Evolutionary conservation across 2,329 filamentous ascomycete genomes (phyloP), one percentile per base, ranked within the genome.

Genomic region (Pseudocercospora fuligena): DNA sequence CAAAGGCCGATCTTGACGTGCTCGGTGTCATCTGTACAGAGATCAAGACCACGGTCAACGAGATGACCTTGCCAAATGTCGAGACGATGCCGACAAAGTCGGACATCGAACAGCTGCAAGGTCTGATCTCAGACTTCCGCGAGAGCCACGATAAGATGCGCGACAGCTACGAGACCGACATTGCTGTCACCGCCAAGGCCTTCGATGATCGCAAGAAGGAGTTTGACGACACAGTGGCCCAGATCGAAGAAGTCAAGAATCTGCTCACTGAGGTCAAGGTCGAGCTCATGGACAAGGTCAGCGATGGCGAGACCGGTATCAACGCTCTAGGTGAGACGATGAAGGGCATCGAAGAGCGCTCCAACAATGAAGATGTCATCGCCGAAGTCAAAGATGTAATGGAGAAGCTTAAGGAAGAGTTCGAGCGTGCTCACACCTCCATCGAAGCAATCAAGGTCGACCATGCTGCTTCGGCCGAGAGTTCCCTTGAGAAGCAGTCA

Each of bases 181-280:
- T 91, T 56, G 90, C 92, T 51, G 83, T 91, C 25, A 93, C 90
- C 16, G 88, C 89, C 1, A 92, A 92, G 79, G 90, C 91, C 0
- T 90, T 95, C 54, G 92, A 95, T 61, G 90, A 94, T 66, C 90
- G 93, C 27, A 93, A 94, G 75, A 87, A 90, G 53, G 94, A 97
- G 77, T 93, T 92, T 62, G 89, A 90, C 23, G 89, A 89, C 14
- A 87, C 97, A 25, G 86, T 90, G 14, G 90, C 94, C 67, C 90
- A 90, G 64, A 90, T 98, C 16, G 86, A 87, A 1, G 92, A 93
- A 73, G 89, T 97, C 75, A 94, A 92, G 81, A 81, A 82, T 0
- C 88, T 93, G 73, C 83, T 98, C 0, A 89, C 92, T 64, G 91
- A 93, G 61, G 88, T 97, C 73, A 92, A 92, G 66, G 88, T 89